phyloP scores from a whole-genome alignment of 225 moss, liverwort and hornwort genomes.

The Polytrichum formosum region DNA sequence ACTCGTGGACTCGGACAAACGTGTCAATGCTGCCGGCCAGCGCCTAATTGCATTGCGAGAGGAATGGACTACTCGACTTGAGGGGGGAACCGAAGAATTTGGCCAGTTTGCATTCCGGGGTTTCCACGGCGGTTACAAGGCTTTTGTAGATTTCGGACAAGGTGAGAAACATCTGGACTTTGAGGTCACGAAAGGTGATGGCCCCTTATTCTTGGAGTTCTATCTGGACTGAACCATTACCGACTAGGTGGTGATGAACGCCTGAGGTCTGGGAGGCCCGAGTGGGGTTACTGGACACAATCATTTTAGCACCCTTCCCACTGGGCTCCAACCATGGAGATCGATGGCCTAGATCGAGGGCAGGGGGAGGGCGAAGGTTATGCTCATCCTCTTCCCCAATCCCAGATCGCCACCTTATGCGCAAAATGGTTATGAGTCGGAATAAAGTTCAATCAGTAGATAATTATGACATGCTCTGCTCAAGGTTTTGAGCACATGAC shows the following conservation, averaged over 20 bases:
- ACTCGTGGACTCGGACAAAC: slow-evolving; percentile 67
- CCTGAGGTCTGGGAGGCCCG: too few relatives aligned
- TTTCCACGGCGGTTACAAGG: slow-evolving; percentile 58
- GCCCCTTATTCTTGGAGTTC: slow-evolving; percentile 30
- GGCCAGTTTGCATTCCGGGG: slow-evolving; percentile 64
- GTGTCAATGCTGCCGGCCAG: slow-evolving; percentile 66
- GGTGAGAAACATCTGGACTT: slow-evolving; percentile 38
- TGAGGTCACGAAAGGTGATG: slow-evolving; percentile 51
- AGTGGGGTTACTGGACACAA: too few relatives aligned
- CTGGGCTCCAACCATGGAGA: too few relatives aligned
- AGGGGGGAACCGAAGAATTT: slow-evolving; percentile 28
- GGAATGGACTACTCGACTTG: slow-evolving; percentile 68
- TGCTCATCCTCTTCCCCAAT: too few relatives aligned
- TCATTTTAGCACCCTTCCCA: too few relatives aligned
- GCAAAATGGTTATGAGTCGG: too few relatives aligned
- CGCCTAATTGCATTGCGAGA: slow-evolving; percentile 66
- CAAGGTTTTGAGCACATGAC: too few relatives aligned
- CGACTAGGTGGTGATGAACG: not conserved
- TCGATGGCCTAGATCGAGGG: too few relatives aligned
- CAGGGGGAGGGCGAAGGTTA: too few relatives aligned
- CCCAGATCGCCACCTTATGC: too few relatives aligned
- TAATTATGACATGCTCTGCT: too few relatives aligned
- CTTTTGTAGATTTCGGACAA: slow-evolving; percentile 37
- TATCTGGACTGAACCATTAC: slow-evolving; percentile 10
- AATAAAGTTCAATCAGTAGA: too few relatives aligned